phyloP scores from a whole-genome alignment of 2,329 filamentous ascomycete species.

The Fonsecaea monophora region DNA sequence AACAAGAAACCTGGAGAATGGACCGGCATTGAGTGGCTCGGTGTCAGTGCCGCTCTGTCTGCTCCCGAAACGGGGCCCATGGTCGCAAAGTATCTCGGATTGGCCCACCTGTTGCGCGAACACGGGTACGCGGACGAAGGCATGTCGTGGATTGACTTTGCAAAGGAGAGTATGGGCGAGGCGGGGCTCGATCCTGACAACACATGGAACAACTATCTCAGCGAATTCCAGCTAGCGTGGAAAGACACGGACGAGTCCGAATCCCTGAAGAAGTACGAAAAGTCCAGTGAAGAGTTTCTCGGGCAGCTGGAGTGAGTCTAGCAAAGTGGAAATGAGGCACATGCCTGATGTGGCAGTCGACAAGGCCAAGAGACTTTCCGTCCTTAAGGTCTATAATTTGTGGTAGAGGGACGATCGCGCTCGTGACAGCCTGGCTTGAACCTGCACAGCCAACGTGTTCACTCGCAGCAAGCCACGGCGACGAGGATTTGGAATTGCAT shows the following conservation, averaged over 20 bases:
- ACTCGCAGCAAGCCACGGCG: no score
- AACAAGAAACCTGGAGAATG: slow-evolving; percentile 17
- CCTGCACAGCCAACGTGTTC: no score
- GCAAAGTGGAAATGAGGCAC: no score
- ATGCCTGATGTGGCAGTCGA: not conserved
- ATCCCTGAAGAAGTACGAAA: not conserved
- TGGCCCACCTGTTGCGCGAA: slow-evolving; percentile 27
- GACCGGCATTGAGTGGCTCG: slow-evolving; percentile 33
- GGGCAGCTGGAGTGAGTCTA: not conserved
- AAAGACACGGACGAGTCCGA: not conserved
- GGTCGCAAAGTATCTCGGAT: slow-evolving; percentile 20
- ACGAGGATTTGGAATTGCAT: no score
- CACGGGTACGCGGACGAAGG: slow-evolving; percentile 23
- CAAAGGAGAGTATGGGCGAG: slow-evolving; percentile 19
- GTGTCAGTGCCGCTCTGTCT: slow-evolving; percentile 27
- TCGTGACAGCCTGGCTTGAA: no score
- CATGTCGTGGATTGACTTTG: slow-evolving; percentile 16
- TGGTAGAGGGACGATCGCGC: no score
- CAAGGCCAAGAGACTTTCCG: not conserved
- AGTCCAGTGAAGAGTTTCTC: slow-evolving; percentile 4
- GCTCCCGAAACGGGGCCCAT: slow-evolving; percentile 15
- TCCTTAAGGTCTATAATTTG: not conserved
- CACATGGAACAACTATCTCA: slow-evolving; percentile 21
- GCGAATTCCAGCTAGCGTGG: slow-evolving; percentile 27
- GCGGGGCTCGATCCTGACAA: slow-evolving; percentile 18